phyloP scores from a whole-genome alignment of 768 basidiomycete species.

The Austroboletus festivus region DNA sequence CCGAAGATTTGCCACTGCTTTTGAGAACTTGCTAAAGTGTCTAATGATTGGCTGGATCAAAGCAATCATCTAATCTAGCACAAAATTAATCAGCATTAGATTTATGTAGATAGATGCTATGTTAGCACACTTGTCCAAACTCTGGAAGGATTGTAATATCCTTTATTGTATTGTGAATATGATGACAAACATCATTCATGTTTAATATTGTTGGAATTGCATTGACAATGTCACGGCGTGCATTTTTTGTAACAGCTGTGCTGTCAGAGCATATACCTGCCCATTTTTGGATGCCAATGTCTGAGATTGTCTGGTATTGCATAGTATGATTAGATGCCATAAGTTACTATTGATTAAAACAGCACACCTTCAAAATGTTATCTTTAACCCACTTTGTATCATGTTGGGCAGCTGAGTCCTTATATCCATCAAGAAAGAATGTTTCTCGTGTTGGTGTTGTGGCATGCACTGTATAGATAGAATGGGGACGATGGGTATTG shows the following conservation, averaged over 20 bases:
- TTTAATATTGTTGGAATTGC: neutral
- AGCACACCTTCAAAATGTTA: conserved; percentile 1
- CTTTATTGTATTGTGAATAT: neutral
- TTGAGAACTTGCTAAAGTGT: neutral
- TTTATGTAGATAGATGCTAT: too few relatives aligned
- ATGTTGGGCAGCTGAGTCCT: neutral
- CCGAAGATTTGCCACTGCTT: neutral
- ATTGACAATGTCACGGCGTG: neutral
- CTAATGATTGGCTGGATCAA: neutral
- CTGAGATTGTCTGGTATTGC: neutral
- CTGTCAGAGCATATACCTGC: neutral
- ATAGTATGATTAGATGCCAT: too few relatives aligned
- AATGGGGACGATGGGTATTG: neutral
- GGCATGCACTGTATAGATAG: neutral
- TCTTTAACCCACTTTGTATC: neutral
- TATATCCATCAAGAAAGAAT: neutral
- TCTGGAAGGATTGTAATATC: neutral
- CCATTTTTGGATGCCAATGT: neutral
- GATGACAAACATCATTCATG: neutral
- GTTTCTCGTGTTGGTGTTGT: neutral
- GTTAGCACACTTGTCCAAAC: neutral
- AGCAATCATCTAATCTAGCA: neutral
- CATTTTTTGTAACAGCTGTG: neutral
- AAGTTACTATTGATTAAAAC: too few relatives aligned
- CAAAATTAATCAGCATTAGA: too few relatives aligned